Percentiles rank a stretch among this genome's conserved stretches.
Conservation (phyloP, 2,329 filamentous ascomycete genomes). For the Penicillium decumbens region DNA sequence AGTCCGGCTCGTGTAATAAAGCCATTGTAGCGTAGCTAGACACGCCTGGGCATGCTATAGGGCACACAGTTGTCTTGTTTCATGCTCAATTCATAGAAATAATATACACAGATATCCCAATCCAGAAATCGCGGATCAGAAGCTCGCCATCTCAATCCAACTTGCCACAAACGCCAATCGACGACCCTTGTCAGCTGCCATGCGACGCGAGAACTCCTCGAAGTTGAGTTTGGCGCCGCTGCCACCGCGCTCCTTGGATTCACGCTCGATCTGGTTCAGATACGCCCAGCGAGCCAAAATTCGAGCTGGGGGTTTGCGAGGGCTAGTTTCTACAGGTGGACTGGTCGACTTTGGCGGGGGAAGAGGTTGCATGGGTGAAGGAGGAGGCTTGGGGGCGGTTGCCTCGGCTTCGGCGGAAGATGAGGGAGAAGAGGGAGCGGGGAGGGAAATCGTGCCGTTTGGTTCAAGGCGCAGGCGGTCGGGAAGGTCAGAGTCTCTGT, state of each 20-base stretch:
- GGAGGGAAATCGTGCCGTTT: conserved; percentile 29
- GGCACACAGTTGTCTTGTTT: not conserved
- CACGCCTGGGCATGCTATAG: too few relatives aligned
- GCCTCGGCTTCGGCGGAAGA: conserved; percentile 32
- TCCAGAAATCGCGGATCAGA: conserved; percentile 35
- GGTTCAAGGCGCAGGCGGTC: conserved; percentile 40
- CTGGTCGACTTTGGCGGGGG: conserved; percentile 24
- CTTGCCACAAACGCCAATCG: conserved; percentile 75
- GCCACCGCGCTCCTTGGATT: conserved; percentile 68
- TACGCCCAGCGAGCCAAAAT: conserved; percentile 44
- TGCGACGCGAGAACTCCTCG: conserved; percentile 72
- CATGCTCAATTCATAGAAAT: not conserved
- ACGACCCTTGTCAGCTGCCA: conserved; percentile 63
- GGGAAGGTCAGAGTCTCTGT: conserved; percentile 20
- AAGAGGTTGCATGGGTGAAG: conserved; percentile 33
- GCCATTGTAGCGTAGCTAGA: too few relatives aligned
- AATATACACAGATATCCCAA: conserved; percentile 8
- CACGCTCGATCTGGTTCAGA: conserved; percentile 62
- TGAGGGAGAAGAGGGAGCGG: conserved; percentile 29
- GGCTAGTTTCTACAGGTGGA: conserved; percentile 15
- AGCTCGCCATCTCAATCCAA: conserved; percentile 76
- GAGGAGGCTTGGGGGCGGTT: conserved; percentile 33
- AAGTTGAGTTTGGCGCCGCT: conserved; percentile 69
- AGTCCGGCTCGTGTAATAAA: too few relatives aligned
- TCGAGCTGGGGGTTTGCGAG: conserved; percentile 27